A percentile compares a stretch with the other conserved stretches of the same genome.
These are phyloP conservation scores for Tubosaeta sp. DNA, from an alignment of 768 basidiomycete species.

Conservation along the genomic window DNA sequence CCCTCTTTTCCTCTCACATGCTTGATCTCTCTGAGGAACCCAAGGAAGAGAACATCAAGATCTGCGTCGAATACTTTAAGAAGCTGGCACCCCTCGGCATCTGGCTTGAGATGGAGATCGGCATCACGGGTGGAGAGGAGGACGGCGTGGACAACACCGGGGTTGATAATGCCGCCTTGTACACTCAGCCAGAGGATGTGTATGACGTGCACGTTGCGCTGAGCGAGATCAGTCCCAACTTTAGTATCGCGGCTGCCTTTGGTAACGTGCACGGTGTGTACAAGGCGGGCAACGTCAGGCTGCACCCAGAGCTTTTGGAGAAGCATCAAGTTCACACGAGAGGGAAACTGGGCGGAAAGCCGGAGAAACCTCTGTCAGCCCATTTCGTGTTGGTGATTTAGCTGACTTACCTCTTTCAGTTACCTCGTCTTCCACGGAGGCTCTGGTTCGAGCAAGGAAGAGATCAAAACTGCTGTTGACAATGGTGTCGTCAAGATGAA, in stretches of 20 bases:
- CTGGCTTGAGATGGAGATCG: constrained; percentile 99
- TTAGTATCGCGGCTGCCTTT: constrained; percentile 97
- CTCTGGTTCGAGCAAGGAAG: constrained; percentile 94
- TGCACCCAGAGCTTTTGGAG: constrained; percentile 85
- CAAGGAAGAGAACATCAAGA: constrained; percentile 92
- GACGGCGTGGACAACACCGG: constrained; percentile 98
- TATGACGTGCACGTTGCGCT: constrained; percentile 88
- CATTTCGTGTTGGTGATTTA: not conserved
- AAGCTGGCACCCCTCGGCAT: constrained; percentile 88
- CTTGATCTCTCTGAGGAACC: constrained; percentile 92
- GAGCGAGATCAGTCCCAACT: constrained; percentile 81
- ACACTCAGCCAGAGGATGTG: constrained; percentile 97
- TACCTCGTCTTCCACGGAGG: constrained; percentile 99
- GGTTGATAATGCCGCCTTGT: constrained; percentile 89
- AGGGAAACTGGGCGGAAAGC: constrained; percentile 59
- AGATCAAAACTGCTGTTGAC: constrained; percentile 86
- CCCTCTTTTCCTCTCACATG: constrained; percentile 98
- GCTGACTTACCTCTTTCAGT: constrained; percentile 34
- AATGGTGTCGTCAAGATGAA: constrained; percentile 99
- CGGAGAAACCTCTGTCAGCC: constrained; percentile 76
- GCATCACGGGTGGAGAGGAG: constrained; percentile 99
- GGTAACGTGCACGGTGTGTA: constrained; percentile 99
- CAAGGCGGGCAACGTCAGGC: constrained; percentile 95
- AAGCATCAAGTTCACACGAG: constrained; percentile 84
- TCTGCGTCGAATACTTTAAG: constrained; percentile 91